Evolutionary conservation across 208 protist genomes (phyloP), one percentile per base, ranked within the genome.

Genomic region (Trypanosoma grayi): DNA sequence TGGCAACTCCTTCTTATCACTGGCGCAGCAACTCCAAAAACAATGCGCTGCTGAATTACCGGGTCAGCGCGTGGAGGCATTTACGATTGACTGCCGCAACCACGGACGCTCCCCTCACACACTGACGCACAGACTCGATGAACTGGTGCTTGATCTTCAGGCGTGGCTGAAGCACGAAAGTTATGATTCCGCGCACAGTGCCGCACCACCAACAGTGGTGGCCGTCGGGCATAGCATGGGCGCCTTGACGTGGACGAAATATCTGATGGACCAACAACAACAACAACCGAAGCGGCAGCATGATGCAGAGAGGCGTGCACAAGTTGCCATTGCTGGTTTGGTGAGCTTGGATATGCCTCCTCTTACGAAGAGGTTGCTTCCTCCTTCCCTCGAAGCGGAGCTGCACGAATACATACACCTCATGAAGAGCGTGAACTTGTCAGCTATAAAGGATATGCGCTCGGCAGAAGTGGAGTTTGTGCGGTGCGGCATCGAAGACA

Each of bases 201-300:
- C 14, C 13, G 45, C 24, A 30, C 30, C 54, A 52, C 33, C 69
- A 18, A 56, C 37, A 16, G 28, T 83, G 18, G 36, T 90, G 6
- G 83, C 73, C 5, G 61, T 90, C 37, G 83, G 83, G 1, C 83
- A 85, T 43, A 84, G 79, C 56, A 90, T 90, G 83, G 83, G 83
- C 16, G 75, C 75, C 27, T 57, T 73, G 31, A 75, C 69, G 39
- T 83, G 75, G 75, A 62, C 68, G 24, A 67, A 75, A 28, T 80
- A 75, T 65, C 51, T 89, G 18, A 75, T 85, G 73, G 55, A 75
- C 28, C 61, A 57, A 24, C 43, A n/a, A n/a, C n/a, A n/a, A n/a
- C n/a, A n/a, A n/a, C n/a, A n/a, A n/a, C n/a, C n/a, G n/a, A n/a
- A n/a, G n/a, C n/a, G n/a, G n/a, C n/a, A 66, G 22, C 18, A 30